Conservation (phyloP, 768 basidiomycete genomes). For the Collybiopsis confluens region DNA sequence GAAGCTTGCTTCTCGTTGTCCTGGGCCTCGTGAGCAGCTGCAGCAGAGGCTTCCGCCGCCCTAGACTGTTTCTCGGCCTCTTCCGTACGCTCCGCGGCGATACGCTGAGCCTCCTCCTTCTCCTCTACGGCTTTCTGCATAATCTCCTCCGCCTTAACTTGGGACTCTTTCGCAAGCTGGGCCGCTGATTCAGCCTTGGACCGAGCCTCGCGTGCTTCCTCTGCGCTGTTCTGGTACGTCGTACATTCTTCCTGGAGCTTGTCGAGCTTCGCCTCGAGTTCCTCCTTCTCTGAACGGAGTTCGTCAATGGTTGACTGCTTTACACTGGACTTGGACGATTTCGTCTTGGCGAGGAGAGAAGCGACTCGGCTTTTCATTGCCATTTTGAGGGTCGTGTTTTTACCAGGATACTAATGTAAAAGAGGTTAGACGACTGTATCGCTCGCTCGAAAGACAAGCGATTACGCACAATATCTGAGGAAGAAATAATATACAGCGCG, state of each 20-base stretch:
- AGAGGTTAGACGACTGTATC: too few species aligned
- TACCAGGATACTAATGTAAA: too few species aligned
- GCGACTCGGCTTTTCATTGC: conserved; percentile 2
- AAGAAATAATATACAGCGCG: too few species aligned
- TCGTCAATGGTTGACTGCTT: conserved; percentile 1
- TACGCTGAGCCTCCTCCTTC: neutral
- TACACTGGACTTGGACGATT: neutral
- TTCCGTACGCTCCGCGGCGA: neutral
- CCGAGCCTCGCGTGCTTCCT: too few species aligned
- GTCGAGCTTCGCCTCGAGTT: neutral
- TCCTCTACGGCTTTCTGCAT: neutral
- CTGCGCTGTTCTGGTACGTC: neutral
- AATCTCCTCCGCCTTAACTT: too few species aligned
- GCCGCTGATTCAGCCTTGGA: too few species aligned
- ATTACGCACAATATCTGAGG: too few species aligned
- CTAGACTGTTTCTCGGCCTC: neutral
- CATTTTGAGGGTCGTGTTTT: too few species aligned
- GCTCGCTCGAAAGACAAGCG: too few species aligned
- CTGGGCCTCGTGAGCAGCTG: neutral
- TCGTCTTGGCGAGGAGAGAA: neutral
- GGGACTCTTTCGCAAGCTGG: too few species aligned
- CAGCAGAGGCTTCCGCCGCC: neutral
- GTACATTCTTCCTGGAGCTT: conserved; percentile 5
- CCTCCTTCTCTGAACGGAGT: conserved; percentile 1
- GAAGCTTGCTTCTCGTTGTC: neutral